Evolutionary conservation across 805 yeast species (phyloP), one percentile per base, ranked within the genome.

Genomic region (Zygosaccharomyces pseudorouxii): DNA sequence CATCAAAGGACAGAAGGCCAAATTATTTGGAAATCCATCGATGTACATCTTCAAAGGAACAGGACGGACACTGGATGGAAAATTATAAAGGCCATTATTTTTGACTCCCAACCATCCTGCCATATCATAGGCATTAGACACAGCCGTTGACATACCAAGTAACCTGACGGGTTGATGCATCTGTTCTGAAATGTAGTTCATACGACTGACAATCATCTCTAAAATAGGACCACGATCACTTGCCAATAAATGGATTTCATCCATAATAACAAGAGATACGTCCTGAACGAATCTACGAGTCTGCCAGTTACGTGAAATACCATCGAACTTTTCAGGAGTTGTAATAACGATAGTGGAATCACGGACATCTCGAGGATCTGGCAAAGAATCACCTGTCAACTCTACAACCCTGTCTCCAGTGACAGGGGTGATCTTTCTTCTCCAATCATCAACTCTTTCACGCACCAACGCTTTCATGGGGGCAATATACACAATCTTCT

Each of bases 151-250:
- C 57, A 90, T 75, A 58, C 97, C 98, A 27, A 89, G 82, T 12
- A 92, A 84, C 54, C 98, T 72, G 52, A 92, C 89, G 77, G 89
- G 73, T 82, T 89, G 93, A 80, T 87, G 19, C 81, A 86, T 71
- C 81, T 87, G 96, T 3, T 68, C 58, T 2, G 70, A 58, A 46
- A 67, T 64, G 44, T 66, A 64, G 42, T 67, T 67, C 92, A 89
- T 84, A 71, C 98, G 81, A 5, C 97, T 95, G 2, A 90, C 97
- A 54, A 90, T 76, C 19, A 97, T 89, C 66, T 93, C 99, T 53
- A 93, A 83, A 20, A 93, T 98, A 3, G 97, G 89, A 58, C 99
- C 99, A 72, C 99, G 82, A 50, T 93, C 99, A 76, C 95, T 98
- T 54, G 95, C 98, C 48, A 93, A 75, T 61, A 93, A 72, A 74